These are phyloP conservation scores for Elsinoe batatas DNA, from an alignment of 2,329 filamentous ascomycete genomes.

Conservation along the genomic window DNA sequence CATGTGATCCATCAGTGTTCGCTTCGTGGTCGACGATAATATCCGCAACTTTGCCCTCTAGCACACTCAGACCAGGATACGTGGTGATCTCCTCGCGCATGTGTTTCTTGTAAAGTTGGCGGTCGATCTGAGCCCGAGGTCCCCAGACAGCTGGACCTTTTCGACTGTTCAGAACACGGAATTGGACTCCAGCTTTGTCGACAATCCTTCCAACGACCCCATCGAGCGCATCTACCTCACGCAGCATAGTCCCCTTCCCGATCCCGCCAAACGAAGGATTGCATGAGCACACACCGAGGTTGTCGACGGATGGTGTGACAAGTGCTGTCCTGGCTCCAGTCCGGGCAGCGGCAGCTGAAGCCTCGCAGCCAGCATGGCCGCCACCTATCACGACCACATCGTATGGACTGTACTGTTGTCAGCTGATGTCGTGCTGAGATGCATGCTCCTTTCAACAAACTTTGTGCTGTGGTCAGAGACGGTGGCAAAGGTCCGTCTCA, in stretches of 20 bases:
- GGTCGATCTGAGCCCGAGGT: slow-evolving; percentile 89
- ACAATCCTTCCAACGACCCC: slow-evolving; percentile 80
- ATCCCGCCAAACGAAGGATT: slow-evolving; percentile 98
- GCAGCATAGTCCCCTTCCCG: slow-evolving; percentile 90
- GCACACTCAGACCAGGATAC: slow-evolving; percentile 69
- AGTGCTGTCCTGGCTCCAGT: slow-evolving; percentile 81
- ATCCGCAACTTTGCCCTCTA: slow-evolving; percentile 84
- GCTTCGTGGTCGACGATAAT: slow-evolving; percentile 60
- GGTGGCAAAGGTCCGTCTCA: slow-evolving; percentile 35
- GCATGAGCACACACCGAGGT: slow-evolving; percentile 90
- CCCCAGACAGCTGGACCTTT: slow-evolving; percentile 98
- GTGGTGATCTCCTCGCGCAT: slow-evolving; percentile 77
- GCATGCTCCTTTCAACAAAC: slow-evolving; percentile 16
- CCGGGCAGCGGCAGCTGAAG: slow-evolving; percentile 80
- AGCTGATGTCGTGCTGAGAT: slow-evolving; percentile 12
- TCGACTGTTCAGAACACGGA: slow-evolving; percentile 73
- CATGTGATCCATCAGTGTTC: slow-evolving; percentile 43
- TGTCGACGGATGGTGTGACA: slow-evolving; percentile 77
- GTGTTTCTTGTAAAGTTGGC: slow-evolving; percentile 74
- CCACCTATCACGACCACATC: slow-evolving; percentile 95
- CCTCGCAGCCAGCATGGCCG: slow-evolving; percentile 91
- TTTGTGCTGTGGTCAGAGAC: slow-evolving; percentile 27
- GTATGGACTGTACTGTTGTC: slow-evolving; percentile 47
- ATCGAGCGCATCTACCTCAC: slow-evolving; percentile 90
- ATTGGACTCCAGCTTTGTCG: slow-evolving; percentile 91